A percentile compares a stretch with the other conserved stretches of the same genome.
phyloP scores from a whole-genome alignment of 495 filamentous ascomycete genomes.

The Astrothelium macrocarpum region DNA sequence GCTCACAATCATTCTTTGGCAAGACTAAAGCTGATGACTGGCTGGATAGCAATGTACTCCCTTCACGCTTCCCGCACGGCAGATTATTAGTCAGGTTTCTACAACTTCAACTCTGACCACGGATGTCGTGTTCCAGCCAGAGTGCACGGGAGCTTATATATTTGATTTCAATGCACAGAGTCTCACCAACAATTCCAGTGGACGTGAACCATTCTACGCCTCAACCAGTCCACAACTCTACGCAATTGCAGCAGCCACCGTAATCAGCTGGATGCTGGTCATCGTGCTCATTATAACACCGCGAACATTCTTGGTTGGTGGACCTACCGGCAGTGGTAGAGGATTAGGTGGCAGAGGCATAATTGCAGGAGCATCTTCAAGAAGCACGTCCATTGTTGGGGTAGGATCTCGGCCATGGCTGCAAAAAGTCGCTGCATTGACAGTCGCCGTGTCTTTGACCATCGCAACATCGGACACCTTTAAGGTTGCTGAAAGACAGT shows the following conservation, averaged over 20 bases:
- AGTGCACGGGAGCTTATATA: constrained; percentile 25
- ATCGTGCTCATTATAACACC: constrained; percentile 91
- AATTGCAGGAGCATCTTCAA: constrained; percentile 60
- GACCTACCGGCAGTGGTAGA: constrained; percentile 29
- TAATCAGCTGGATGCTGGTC: constrained; percentile 86
- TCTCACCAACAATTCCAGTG: constrained; percentile 37
- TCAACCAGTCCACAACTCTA: constrained; percentile 86
- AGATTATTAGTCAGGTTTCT: constrained; percentile 26
- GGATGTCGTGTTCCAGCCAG: constrained; percentile 32
- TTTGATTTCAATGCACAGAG: constrained; percentile 24
- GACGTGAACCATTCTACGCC: constrained; percentile 77
- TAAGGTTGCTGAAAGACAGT: constrained; percentile 67
- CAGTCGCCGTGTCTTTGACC: constrained; percentile 83
- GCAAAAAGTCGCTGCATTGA: constrained; percentile 85
- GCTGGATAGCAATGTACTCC: constrained; percentile 30
- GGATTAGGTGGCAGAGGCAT: constrained; percentile 60
- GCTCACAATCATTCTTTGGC: not conserved
- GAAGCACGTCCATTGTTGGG: constrained; percentile 61
- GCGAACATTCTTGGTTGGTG: constrained; percentile 76
- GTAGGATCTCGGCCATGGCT: constrained; percentile 93
- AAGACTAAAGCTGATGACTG: constrained; percentile 9
- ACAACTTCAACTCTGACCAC: constrained; percentile 30
- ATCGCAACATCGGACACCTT: constrained; percentile 90
- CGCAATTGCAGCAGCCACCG: constrained; percentile 79
- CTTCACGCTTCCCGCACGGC: constrained; percentile 31